A percentile compares a stretch with the other conserved stretches of the same genome.
These are phyloP conservation scores for Penicillium sumatraense DNA, from an alignment of 2,329 filamentous ascomycete species.

Conservation along the genomic window DNA sequence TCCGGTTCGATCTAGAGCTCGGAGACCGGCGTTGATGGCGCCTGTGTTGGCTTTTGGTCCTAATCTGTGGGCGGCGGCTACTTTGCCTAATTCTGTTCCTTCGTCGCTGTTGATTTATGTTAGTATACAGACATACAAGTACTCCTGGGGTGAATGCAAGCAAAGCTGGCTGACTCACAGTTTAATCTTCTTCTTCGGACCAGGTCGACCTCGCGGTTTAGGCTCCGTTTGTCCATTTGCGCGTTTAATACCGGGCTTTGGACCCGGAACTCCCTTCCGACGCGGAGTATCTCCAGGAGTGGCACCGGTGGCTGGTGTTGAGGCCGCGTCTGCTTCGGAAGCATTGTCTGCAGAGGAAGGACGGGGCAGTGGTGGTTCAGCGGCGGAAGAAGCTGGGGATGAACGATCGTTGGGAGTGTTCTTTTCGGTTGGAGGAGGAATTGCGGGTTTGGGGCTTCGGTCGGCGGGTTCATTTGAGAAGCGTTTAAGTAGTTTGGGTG, in stretches of 20 bases:
- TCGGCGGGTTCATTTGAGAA: conserved; percentile 33
- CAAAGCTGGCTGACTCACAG: conserved; percentile 79
- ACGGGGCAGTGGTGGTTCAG: conserved; percentile 38
- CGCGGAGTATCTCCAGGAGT: conserved; percentile 59
- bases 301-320: conserved; percentile 44
- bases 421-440: conserved; percentile 20
- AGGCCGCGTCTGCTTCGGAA: conserved; percentile 45
- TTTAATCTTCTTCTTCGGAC: conserved; percentile 94
- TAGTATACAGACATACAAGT: no score
- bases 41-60: conserved; percentile 96
- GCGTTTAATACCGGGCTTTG: conserved; percentile 68
- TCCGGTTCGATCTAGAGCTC: conserved; percentile 88
- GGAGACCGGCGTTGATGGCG: conserved; percentile 94
- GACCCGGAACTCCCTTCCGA: conserved; percentile 76
- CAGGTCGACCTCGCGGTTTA: conserved; percentile 79
- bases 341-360: conserved; percentile 47
- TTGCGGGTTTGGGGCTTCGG: conserved; percentile 26
- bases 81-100: conserved; percentile 50
- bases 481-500: conserved; percentile 40
- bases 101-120: conserved; percentile 57
- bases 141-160: no score
- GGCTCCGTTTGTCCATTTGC: conserved; percentile 45
- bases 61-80: conserved; percentile 69
- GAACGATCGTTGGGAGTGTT: conserved; percentile 38
- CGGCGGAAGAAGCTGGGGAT: conserved; percentile 42